Percentiles rank a stretch among this genome's conserved stretches.
These are phyloP conservation scores for Fusarium virguliforme DNA, from an alignment of 2,329 filamentous ascomycete genomes.

Conservation along the genomic window DNA sequence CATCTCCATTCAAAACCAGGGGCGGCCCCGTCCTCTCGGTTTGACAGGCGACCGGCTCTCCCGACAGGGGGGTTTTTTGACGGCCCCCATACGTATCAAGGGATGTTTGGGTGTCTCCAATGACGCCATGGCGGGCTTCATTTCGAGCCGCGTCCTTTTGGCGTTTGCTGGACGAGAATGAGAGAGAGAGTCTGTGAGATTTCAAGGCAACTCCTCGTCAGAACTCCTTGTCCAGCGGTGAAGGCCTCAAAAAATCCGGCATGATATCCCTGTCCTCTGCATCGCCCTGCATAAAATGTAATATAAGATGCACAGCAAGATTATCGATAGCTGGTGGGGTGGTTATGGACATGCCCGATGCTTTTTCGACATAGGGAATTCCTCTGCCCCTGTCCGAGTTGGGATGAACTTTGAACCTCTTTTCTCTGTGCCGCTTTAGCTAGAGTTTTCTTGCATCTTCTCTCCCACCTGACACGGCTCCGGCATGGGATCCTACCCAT, in stretches of 20 bases:
- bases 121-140: constrained; percentile 39
- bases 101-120: constrained; percentile 36
- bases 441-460: neutral
- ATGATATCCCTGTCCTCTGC: constrained; percentile 20
- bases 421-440: neutral
- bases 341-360: constrained; percentile 1
- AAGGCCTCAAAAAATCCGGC: constrained; percentile 24
- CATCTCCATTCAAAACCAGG: constrained; percentile 43
- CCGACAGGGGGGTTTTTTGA: constrained; percentile 23
- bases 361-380: constrained; percentile 17
- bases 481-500: neutral
- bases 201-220: constrained; percentile 2
- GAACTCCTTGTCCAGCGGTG: constrained; percentile 23
- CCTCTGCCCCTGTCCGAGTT: constrained; percentile 42
- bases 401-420: constrained; percentile 39
- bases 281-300: constrained; percentile 29
- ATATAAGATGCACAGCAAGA: constrained; percentile 33
- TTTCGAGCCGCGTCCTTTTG: constrained; percentile 28
- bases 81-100: constrained; percentile 33
- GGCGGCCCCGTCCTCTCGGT: constrained; percentile 39
- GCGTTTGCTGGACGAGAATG: neutral
- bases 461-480: neutral
- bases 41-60: constrained; percentile 47
- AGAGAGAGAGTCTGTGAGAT: neutral
- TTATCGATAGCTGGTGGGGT: constrained; percentile 21